These are phyloP conservation scores for Aspergillus awamori DNA, from an alignment of 2,329 filamentous ascomycete genomes.

Conservation along the genomic window DNA sequence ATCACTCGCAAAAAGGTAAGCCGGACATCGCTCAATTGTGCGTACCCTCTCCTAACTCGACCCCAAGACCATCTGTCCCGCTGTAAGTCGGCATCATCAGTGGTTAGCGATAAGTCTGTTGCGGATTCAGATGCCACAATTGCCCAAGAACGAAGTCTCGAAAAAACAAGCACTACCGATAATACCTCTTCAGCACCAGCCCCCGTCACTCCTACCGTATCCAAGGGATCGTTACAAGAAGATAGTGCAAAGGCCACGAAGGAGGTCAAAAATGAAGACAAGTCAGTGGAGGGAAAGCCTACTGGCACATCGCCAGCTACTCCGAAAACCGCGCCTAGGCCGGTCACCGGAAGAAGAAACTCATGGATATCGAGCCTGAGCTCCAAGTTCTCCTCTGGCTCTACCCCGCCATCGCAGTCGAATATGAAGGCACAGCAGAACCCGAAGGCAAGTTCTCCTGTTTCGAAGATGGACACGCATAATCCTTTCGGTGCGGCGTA, in stretches of 20 bases:
- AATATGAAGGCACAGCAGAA: constrained; percentile 35
- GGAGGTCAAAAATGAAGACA: constrained; percentile 23
- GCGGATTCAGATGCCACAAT: constrained; percentile 26
- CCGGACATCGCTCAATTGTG: background rate
- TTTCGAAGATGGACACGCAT: constrained; percentile 38
- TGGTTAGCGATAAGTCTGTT: constrained; percentile 31
- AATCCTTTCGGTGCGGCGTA: constrained; percentile 51
- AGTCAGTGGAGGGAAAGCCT: constrained; percentile 26
- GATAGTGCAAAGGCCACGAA: constrained; percentile 21
- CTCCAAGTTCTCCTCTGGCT: constrained; percentile 77
- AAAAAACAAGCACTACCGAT: constrained; percentile 29
- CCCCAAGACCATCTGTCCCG: constrained; percentile 38
- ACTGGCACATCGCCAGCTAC: constrained; percentile 24
- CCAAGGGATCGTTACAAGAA: constrained; percentile 22
- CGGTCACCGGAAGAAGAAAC: constrained; percentile 59
- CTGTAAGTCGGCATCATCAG: constrained; percentile 40
- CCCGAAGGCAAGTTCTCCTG: constrained; percentile 37
- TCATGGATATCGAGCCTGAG: constrained; percentile 95
- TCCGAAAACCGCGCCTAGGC: constrained; percentile 34
- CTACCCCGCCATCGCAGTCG: constrained; percentile 44
- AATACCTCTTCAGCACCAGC: constrained; percentile 24
- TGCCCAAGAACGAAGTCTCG: constrained; percentile 21
- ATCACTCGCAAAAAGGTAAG: constrained; percentile 78
- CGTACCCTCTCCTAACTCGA: constrained; percentile 8
- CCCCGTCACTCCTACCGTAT: constrained; percentile 13